Evolutionary conservation across 148 eudicot genomes (phyloP), one percentile per base, ranked within the genome.

Genomic region (Fagopyrum tataricum): DNA sequence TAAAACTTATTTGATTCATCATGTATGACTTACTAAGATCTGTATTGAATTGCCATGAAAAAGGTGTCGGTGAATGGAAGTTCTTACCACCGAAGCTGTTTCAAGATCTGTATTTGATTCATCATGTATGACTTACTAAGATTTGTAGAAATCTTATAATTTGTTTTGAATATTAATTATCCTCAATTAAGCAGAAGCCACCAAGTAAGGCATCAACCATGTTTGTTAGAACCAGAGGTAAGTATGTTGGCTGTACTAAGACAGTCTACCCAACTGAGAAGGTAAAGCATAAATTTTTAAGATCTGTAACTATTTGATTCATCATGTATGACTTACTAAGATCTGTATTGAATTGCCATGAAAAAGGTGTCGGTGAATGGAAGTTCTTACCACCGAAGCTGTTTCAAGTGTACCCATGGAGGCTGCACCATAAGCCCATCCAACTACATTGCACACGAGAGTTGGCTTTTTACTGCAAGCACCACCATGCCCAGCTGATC

Each of bases 361-460:
- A 4, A 23, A 80, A 79, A 95, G 99, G 99, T 95, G 17, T 77
- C 96, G 7, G 97, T 92, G 76, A 95, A 95, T 81, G 99, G 99
- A 69, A 92, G 84, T 8, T 81, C 96, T 1, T 95, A 95, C 86
- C 99, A 95, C 76, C 86, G 75, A 83, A 88, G 92, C 81, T 95
- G 99, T 79, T 95, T 95, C 96, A 95, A 88, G 78, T 95, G 99
- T 81, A 82, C 76, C 76, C 94, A 95, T 82, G 99, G 99, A 76
- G 99, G 99, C 21, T 95, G 99, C 70, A 84, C 86, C 20, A 95
- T 95, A 40, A 95, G 94, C 82, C 96, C 96, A 4, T 95, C 99
- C 3, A 95, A 92, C 83, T 95, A 95, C 80, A 90, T 95, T 51
- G 99, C 97, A 52, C 99, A 95, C 42, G 97, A 95, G 79, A 94